These are phyloP conservation scores for Pestalotiopsis sp. DNA, from an alignment of 2,329 filamentous ascomycete genomes.

Conservation along the genomic window DNA sequence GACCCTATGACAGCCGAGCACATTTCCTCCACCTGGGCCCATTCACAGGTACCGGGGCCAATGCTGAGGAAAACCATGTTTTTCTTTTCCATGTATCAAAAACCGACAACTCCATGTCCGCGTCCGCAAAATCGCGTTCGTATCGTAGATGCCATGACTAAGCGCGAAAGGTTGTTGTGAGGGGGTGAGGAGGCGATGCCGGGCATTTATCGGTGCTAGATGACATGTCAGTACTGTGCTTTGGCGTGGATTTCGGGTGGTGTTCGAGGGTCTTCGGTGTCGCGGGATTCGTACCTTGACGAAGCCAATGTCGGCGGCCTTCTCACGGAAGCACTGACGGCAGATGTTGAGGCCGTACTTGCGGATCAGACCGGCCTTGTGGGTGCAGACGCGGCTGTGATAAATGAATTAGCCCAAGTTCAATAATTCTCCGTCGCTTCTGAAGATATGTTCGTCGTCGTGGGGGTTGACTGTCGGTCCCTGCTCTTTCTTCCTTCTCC, in stretches of 20 bases:
- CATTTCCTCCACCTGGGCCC: constrained; percentile 20
- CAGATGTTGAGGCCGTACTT: constrained; percentile 97
- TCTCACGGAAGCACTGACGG: constrained; percentile 80
- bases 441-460: no score
- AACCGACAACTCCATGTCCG: constrained; percentile 31
- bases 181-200: neutral
- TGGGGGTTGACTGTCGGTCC: neutral
- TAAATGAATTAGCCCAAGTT: constrained; percentile 15
- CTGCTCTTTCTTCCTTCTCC: neutral
- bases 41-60: constrained; percentile 18
- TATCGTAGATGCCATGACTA: constrained; percentile 25
- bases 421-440: neutral
- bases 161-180: constrained; percentile 22
- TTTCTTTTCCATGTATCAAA: constrained; percentile 25
- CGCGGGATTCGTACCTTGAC: constrained; percentile 59
- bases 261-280: neutral
- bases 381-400: constrained; percentile 72
- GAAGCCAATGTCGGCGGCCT: constrained; percentile 73
- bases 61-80: constrained; percentile 20
- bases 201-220: constrained; percentile 28
- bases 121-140: constrained; percentile 24
- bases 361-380: constrained; percentile 98
- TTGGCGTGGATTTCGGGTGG: neutral
- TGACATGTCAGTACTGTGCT: constrained; percentile 15
- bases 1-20: constrained; percentile 18